phyloP scores from a whole-genome alignment of 495 filamentous ascomycete species.

The Elaphomyces granulatus region DNA sequence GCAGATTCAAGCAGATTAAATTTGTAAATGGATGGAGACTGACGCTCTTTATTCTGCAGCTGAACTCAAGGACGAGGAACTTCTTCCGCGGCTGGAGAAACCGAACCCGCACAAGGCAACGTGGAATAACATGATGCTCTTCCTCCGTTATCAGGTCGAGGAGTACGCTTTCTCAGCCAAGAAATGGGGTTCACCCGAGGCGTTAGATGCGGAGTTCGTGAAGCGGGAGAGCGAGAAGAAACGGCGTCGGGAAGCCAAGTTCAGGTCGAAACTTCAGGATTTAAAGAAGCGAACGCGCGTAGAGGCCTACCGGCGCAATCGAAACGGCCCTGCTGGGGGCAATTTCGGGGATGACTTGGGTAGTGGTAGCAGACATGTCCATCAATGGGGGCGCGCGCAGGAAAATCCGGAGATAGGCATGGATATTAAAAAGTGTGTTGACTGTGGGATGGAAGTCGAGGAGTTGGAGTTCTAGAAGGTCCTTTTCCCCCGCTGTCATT shows the following conservation, averaged over 20 bases:
- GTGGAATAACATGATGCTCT: conserved; percentile 98
- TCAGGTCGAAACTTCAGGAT: conserved; percentile 73
- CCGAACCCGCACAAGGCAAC: conserved; percentile 92
- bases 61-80: conserved; percentile 68
- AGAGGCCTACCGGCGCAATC: conserved; percentile 67
- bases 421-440: conserved; percentile 69
- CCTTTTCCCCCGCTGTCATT: too few species aligned
- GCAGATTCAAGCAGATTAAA: not conserved
- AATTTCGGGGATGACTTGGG: conserved; percentile 67
- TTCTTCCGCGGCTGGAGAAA: conserved; percentile 73
- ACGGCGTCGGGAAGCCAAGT: conserved; percentile 77
- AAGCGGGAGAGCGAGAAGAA: conserved; percentile 70
- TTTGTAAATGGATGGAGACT: too few species aligned
- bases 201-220: conserved; percentile 81
- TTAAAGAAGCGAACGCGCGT: conserved; percentile 88
- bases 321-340: conserved; percentile 36
- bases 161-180: conserved; percentile 70
- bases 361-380: conserved; percentile 58
- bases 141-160: conserved; percentile 84
- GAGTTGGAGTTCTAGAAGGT: conserved; percentile 73
- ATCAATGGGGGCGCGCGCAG: conserved; percentile 78
- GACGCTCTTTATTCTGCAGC: conserved; percentile 42
- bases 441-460: conserved; percentile 94
- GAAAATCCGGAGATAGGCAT: conserved; percentile 66
- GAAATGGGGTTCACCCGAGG: conserved; percentile 77